Evolutionary conservation across 73 alveolate genomes (phyloP).

Genomic region (Uronychia setigera): DNA sequence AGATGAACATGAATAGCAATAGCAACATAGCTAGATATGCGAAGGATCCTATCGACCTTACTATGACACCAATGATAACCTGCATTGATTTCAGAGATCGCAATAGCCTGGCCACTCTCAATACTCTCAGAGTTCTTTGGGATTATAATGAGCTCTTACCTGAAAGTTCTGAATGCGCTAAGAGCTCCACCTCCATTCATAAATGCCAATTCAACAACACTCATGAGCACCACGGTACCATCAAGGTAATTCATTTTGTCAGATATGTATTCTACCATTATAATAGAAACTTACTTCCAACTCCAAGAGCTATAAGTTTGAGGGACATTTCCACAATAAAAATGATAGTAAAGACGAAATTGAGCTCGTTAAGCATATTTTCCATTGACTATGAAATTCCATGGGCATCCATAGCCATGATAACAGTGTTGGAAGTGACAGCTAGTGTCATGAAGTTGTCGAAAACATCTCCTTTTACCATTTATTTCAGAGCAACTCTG

Average conservation of each 20-base stretch:
- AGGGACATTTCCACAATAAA: slow-evolving; percentile 84
- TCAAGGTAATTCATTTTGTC: slow-evolving; percentile 90
- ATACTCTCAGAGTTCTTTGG: slow-evolving; percentile 78
- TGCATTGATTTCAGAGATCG: slow-evolving; percentile 79
- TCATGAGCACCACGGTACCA: slow-evolving; percentile 70
- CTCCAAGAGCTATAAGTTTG: slow-evolving; percentile 84
- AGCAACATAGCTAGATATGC: slow-evolving; percentile 70
- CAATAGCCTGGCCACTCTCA: slow-evolving; percentile 79
- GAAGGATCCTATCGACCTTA: slow-evolving; percentile 57
- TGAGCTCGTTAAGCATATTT: slow-evolving; percentile 36
- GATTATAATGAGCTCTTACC: neutral
- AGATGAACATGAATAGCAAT: slow-evolving; percentile 72
- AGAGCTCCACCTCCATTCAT: slow-evolving; percentile 63
- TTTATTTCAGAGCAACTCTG: slow-evolving; percentile 15
- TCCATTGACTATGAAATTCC: slow-evolving; percentile 48
- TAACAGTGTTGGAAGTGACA: slow-evolving; percentile 75
- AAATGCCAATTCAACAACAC: slow-evolving; percentile 70
- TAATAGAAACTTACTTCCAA: neutral
- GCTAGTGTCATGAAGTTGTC: slow-evolving; percentile 68
- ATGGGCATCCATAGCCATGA: slow-evolving; percentile 73
- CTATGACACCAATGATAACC: slow-evolving; percentile 65
- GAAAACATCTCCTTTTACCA: slow-evolving; percentile 21
- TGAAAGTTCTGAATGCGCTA: slow-evolving; percentile 73
- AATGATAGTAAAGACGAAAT: slow-evolving; percentile 73
- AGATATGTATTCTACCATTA: slow-evolving; percentile 43